These are phyloP conservation scores for Phanerochaete sordida DNA, from an alignment of 768 basidiomycete genomes.

Conservation along the genomic window DNA sequence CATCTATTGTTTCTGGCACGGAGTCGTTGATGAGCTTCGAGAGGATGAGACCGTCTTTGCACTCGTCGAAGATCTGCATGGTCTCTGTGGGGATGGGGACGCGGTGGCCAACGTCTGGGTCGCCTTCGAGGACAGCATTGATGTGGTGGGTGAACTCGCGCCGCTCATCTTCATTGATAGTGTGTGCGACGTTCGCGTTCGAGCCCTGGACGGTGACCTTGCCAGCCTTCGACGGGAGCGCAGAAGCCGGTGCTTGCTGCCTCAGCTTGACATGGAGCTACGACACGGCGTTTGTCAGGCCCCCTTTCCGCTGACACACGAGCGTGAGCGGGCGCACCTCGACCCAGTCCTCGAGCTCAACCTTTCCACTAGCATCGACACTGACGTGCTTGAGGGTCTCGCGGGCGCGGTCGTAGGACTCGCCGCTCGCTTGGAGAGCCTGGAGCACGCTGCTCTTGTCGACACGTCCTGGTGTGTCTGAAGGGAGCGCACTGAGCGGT, in stretches of 20 bases:
- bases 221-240: constrained; percentile 66
- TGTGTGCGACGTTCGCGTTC: constrained; percentile 93
- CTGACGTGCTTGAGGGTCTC: constrained; percentile 92
- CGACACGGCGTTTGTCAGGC: constrained; percentile 3
- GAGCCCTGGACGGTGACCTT: constrained; percentile 95
- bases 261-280: constrained; percentile 83
- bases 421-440: constrained; percentile 71
- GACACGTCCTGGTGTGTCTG: constrained; percentile 78
- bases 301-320: constrained; percentile 18
- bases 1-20: constrained; percentile 98
- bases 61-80: constrained; percentile 98
- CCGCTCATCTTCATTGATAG: constrained; percentile 95
- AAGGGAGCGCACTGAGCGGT: constrained; percentile 57
- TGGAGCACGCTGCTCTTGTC: constrained; percentile 82
- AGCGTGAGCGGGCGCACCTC: constrained; percentile 55
- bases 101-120: constrained; percentile 75
- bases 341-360: constrained; percentile 98
- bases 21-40: constrained; percentile 99
- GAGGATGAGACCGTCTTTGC: constrained; percentile 91
- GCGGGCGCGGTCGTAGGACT: constrained; percentile 86
- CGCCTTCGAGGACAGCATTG: constrained; percentile 89
- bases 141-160: constrained; percentile 98
- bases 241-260: constrained; percentile 37
- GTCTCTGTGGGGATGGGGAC: constrained; percentile 93
- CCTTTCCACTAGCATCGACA: constrained; percentile 91